Percentiles rank a stretch among this genome's conserved stretches.
Evolutionary conservation across 1,139 yeast species (phyloP).

Genomic region (Debaryomyces nepalensis): DNA sequence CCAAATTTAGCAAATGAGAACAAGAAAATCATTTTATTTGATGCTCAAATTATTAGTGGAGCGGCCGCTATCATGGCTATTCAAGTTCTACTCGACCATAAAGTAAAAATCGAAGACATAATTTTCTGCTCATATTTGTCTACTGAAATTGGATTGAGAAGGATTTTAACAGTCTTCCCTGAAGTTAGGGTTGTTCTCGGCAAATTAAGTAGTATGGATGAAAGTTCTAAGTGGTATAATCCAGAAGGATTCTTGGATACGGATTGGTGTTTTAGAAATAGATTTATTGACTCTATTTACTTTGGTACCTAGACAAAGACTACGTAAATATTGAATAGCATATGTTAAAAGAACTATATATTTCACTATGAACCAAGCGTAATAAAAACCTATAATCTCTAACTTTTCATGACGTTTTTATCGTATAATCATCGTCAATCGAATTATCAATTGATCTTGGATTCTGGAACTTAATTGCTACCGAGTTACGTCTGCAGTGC

Average conservation of each 20-base stretch:
- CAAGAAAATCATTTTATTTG: conserved; percentile 68
- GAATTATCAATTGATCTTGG: conserved; percentile 21
- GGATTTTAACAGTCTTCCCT: conserved; percentile 77
- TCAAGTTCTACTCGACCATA: conserved; percentile 84
- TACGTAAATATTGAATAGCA: not conserved
- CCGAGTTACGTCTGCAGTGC: conserved; percentile 36
- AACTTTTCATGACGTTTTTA: not conserved
- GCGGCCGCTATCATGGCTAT: conserved; percentile 96
- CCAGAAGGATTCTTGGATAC: conserved; percentile 44
- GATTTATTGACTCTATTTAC: conserved; percentile 78
- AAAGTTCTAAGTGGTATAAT: conserved; percentile 32
- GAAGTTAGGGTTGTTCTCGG: conserved; percentile 72
- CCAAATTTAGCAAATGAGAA: conserved; percentile 34
- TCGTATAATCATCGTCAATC: conserved; percentile 2
- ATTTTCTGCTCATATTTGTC: conserved; percentile 73
- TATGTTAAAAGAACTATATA: no score
- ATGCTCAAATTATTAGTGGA: conserved; percentile 89
- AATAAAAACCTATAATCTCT: no score
- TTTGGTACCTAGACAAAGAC: conserved; percentile 64
- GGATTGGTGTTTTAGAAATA: conserved; percentile 65
- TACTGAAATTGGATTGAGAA: conserved; percentile 79
- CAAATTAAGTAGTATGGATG: conserved; percentile 53
- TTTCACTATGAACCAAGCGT: not conserved
- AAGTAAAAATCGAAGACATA: conserved; percentile 64
- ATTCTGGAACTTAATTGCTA: conserved; percentile 37